Evolutionary conservation across 2,329 filamentous ascomycete species (phyloP).

Genomic region (Colletotrichum paranaense): DNA sequence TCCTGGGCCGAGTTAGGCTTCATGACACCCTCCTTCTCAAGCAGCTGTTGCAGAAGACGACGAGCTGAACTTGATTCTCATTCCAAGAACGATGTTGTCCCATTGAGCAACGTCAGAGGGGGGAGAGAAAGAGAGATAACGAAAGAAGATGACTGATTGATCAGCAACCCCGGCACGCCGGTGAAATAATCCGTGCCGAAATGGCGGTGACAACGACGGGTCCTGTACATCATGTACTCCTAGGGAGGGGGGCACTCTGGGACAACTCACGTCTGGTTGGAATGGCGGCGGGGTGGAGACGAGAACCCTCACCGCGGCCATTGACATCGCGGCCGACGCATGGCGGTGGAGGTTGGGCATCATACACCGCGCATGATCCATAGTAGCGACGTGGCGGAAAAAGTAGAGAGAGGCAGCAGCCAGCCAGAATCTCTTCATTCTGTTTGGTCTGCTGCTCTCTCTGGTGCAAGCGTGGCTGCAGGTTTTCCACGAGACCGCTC

Average conservation of each 20-base stretch:
- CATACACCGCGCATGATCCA: constrained; percentile 34
- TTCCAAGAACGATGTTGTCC: not conserved
- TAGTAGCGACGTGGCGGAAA: constrained; percentile 34
- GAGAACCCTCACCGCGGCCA: constrained; percentile 21
- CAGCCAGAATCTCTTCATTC: not conserved
- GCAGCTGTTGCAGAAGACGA: not conserved
- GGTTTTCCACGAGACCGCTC: constrained; percentile 28
- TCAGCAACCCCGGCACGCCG: constrained; percentile 28
- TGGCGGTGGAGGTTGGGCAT: constrained; percentile 37
- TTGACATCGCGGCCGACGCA: constrained; percentile 32
- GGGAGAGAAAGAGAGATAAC: not conserved
- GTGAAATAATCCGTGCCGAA: constrained; percentile 35
- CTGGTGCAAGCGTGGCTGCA: constrained; percentile 10
- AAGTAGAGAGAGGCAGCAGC: constrained; percentile 2
- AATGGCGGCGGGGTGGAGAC: constrained; percentile 30
- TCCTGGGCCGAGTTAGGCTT: not conserved
- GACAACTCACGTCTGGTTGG: constrained; percentile 32
- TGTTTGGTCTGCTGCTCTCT: not conserved
- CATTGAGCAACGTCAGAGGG: not conserved
- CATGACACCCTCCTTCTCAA: not conserved
- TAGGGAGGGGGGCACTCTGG: constrained; percentile 16
- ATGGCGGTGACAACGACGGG: constrained; percentile 32
- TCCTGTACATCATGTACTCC: constrained; percentile 22
- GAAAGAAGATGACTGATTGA: constrained; percentile 14
- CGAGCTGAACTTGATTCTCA: not conserved